Base-by-base conservation (phyloP, 148 eudicot species). In the Chenopodium album region DNA sequence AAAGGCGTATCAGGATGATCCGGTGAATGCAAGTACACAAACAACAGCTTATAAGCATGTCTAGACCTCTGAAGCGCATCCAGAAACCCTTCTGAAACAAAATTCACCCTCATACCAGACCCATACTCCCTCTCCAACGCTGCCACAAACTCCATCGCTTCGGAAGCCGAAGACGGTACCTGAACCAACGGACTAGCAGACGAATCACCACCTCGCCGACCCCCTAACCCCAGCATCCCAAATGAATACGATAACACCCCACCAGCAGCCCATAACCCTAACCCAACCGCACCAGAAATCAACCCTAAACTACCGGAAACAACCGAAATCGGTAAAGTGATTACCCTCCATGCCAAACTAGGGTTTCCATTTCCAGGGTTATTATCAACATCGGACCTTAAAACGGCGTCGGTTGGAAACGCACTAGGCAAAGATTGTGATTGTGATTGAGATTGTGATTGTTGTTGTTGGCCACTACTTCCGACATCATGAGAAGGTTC, bases 251-350 rank as follows among this genome's bases (percentile, higher is more conserved):
- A 92, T 34, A 95, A 75, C 14, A 92, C 89, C 0, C 99, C 98
- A 3, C 97, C 93, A 0, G 92, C 97, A 2, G 94, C 97, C 99
- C 99, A 92, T 50, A 95, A 44, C 0, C 99, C 99, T 1, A 94
- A 82, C 13, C 97, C 97, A 1, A 94, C 80, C 0, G 93, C 98
- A 7, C 97, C 97, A 0, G 94, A 89, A 47, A 93, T 28, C n/a
- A 94, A 82, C 84, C 98, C 98, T 84, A 94, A 86, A 34, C 95
- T 88, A 4, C 89, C 92, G 5, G 95, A 90, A 76, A 94, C 80
- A 54, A 94, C 88, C 2, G 95, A 88, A 76, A 94, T 84, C 17
- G 97, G 98, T 1, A 93, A 91, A 17, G 94, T 93, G 0, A 94
- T 76, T n/a, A 94, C n/a, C 70, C 87, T 88, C 97, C 98, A 94